Evolutionary conservation across 2,329 filamentous ascomycete species (phyloP).

Genomic region (Talaromyces sp.): DNA sequence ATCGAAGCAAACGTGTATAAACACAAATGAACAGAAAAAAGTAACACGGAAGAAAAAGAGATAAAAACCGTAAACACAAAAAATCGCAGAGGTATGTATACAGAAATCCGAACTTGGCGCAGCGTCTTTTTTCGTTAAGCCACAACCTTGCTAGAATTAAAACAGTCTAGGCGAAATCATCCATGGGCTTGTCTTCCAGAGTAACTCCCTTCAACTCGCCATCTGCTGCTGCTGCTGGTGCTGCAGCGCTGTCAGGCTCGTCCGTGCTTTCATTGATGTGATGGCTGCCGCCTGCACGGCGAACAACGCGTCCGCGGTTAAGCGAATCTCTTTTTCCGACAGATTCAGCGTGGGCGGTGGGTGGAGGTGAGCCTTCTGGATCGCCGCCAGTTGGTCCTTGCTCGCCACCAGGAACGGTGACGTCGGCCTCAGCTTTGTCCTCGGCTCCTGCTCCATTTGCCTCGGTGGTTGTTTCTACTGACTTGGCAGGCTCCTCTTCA

Average conservation of each 20-base stretch:
- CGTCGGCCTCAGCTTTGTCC: conserved; percentile 14
- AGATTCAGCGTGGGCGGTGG: conserved; percentile 25
- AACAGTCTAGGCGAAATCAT: conserved; percentile 48
- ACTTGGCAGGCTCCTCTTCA: conserved; percentile 23
- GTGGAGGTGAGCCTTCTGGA: conserved; percentile 29
- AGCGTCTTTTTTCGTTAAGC: background rate
- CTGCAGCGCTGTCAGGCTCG: conserved; percentile 27
- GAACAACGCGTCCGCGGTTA: conserved; percentile 47
- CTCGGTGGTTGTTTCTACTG: conserved; percentile 17
- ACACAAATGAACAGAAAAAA: background rate
- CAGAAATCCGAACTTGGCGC: background rate
- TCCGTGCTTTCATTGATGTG: conserved; percentile 27
- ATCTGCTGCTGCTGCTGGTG: conserved; percentile 26
- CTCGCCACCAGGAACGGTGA: conserved; percentile 20
- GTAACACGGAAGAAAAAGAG: background rate
- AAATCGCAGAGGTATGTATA: conserved; percentile 7
- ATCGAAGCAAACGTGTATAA: background rate
- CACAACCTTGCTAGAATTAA: background rate
- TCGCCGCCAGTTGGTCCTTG: conserved; percentile 6
- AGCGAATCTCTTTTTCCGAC: conserved; percentile 63
- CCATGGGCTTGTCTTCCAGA: conserved; percentile 71
- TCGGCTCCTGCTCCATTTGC: conserved; percentile 17
- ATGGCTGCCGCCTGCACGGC: conserved; percentile 45
- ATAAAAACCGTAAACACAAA: background rate
- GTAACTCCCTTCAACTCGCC: conserved; percentile 52